phyloP scores from a whole-genome alignment of 495 filamentous ascomycete genomes.

The Neurospora sp. region DNA sequence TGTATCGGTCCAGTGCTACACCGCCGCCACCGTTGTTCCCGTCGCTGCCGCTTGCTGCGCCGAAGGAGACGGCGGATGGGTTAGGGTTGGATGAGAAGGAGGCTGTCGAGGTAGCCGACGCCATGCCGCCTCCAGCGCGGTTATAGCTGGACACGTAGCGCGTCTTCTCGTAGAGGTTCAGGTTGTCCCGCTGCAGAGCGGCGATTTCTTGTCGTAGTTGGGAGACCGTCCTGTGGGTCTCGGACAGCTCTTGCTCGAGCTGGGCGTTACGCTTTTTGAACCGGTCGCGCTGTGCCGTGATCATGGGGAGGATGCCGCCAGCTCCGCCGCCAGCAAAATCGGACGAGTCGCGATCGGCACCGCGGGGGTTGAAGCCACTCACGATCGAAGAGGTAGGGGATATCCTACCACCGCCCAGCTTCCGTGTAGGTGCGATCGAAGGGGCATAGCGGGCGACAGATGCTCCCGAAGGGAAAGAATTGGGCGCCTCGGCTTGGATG shows the following conservation, averaged over 20 bases:
- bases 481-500: slow-evolving; percentile 74
- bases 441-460: slow-evolving; percentile 82
- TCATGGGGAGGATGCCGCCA: slow-evolving; percentile 91
- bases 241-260: slow-evolving; percentile 82
- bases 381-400: slow-evolving; percentile 98
- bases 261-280: slow-evolving; percentile 95
- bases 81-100: slow-evolving; percentile 63
- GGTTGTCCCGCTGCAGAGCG: slow-evolving; percentile 89
- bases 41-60: slow-evolving; percentile 25
- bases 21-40: slow-evolving; percentile 22
- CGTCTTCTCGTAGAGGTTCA: slow-evolving; percentile 95
- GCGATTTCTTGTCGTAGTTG: slow-evolving; percentile 85
- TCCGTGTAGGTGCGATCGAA: slow-evolving; percentile 52
- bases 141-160: slow-evolving; percentile 91
- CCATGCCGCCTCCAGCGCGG: slow-evolving; percentile 46
- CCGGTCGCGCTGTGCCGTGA: slow-evolving; percentile 92
- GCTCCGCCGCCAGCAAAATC: slow-evolving; percentile 66
- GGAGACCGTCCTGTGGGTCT: slow-evolving; percentile 69
- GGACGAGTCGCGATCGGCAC: slow-evolving; percentile 42
- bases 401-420: slow-evolving; percentile 49
- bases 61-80: slow-evolving; percentile 52
- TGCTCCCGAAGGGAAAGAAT: slow-evolving; percentile 73
- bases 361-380: slow-evolving; percentile 73
- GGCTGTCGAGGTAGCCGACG: slow-evolving; percentile 63
- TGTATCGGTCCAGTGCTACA: slow-evolving; percentile 73